Percentiles rank a stretch among this genome's conserved stretches.
Conservation (phyloP, 192 early-diverging fungal genomes). For the Bifiguratus adelaidae region DNA sequence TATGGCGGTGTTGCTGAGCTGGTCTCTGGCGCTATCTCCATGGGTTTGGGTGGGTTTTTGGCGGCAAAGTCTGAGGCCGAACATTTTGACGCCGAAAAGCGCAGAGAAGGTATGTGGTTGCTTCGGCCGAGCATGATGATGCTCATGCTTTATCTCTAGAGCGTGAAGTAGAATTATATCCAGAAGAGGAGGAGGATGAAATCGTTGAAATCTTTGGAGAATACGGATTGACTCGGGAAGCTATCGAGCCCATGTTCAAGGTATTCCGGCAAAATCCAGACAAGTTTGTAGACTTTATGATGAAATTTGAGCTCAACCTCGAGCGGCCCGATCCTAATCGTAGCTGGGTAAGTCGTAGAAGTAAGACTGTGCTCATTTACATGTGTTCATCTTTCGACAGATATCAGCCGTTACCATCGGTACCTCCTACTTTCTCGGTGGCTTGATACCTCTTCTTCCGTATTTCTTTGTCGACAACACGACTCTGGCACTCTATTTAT, state of each 20-base stretch:
- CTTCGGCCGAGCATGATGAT: background rate
- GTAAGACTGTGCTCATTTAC: background rate
- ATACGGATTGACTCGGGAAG: constrained; percentile 33
- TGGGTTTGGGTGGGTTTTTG: constrained; percentile 46
- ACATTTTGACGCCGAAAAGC: constrained; percentile 38
- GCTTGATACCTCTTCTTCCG: constrained; percentile 42
- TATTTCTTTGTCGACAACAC: constrained; percentile 30
- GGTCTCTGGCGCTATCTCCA: constrained; percentile 44
- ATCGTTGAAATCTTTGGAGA: constrained; percentile 43
- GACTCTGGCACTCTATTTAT: constrained; percentile 20
- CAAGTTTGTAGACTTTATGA: constrained; percentile 48
- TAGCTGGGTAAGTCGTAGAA: constrained; percentile 13
- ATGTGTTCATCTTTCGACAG: constrained; percentile 11
- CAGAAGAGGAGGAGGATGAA: constrained; percentile 39
- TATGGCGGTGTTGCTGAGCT: no score
- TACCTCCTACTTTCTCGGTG: constrained; percentile 40
- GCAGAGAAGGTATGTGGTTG: constrained; percentile 19
- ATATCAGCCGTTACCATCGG: constrained; percentile 43
- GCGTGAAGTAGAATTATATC: constrained; percentile 30
- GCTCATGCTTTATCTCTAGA: background rate
- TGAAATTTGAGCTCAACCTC: constrained; percentile 44
- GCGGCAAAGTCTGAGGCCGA: constrained; percentile 41
- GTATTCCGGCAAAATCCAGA: constrained; percentile 26
- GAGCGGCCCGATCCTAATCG: constrained; percentile 37
- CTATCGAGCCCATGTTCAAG: constrained; percentile 35